phyloP scores from a whole-genome alignment of 2,329 filamentous ascomycete species.

The Colletotrichum australisinense region DNA sequence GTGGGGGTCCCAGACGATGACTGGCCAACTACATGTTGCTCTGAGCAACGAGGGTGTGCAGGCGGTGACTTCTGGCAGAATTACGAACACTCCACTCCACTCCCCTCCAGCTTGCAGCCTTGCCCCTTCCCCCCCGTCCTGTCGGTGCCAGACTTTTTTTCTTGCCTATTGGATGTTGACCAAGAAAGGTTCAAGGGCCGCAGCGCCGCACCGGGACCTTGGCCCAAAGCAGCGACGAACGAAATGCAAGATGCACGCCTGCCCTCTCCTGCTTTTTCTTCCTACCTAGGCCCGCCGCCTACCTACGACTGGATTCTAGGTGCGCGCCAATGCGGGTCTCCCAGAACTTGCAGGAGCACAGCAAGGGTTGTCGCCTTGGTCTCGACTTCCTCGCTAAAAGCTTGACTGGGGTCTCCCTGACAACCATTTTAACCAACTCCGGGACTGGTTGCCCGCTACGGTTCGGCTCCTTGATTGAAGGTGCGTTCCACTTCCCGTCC shows the following conservation, averaged over 20 bases:
- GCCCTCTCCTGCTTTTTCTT: neutral
- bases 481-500: slow-evolving; percentile 26
- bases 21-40: slow-evolving; percentile 35
- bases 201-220: slow-evolving; percentile 1
- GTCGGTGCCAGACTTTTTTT: neutral
- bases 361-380: slow-evolving; percentile 30
- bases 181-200: neutral
- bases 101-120: neutral
- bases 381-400: slow-evolving; percentile 28
- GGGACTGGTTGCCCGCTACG: slow-evolving; percentile 30
- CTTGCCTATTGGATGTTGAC: neutral
- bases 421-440: slow-evolving; percentile 21
- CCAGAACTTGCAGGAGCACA: slow-evolving; percentile 11
- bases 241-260: neutral
- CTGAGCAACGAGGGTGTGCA: slow-evolving; percentile 22
- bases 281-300: neutral
- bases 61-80: slow-evolving; percentile 5
- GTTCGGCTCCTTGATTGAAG: slow-evolving; percentile 23
- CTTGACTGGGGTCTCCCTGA: slow-evolving; percentile 30
- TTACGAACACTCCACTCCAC: neutral
- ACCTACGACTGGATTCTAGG: neutral
- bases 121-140: neutral
- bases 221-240: neutral
- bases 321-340: slow-evolving; percentile 30
- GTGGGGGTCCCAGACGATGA: slow-evolving; percentile 24